These are phyloP conservation scores for Ustilago shanxiensis DNA, from an alignment of 1,284 basidiomycete species.

Conservation along the genomic window DNA sequence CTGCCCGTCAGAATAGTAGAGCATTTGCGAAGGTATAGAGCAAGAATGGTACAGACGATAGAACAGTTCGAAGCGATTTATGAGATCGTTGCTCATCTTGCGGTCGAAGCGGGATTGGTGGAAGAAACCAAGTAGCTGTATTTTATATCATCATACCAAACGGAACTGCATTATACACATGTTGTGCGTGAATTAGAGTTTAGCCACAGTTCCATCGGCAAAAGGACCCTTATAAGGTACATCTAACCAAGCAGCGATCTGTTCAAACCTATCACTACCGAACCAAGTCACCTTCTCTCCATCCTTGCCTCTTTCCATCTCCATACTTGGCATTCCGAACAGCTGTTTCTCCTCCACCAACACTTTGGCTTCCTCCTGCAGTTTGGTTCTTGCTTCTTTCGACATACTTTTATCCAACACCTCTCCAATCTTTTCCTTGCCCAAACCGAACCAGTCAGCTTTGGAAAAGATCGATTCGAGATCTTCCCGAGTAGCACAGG, in stretches of 20 bases:
- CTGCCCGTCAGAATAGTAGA: slow-evolving; percentile 48
- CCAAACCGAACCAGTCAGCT: slow-evolving; percentile 17
- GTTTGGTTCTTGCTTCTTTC: slow-evolving; percentile 19
- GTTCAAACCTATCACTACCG: slow-evolving; percentile 59
- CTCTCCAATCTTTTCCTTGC: slow-evolving; percentile 16
- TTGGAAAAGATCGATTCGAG: slow-evolving; percentile 35
- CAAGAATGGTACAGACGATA: slow-evolving; percentile 61
- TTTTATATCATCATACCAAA: neutral
- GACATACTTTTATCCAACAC: slow-evolving; percentile 28
- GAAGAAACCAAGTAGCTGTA: neutral
- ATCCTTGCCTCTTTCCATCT: slow-evolving; percentile 30
- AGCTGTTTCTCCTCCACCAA: slow-evolving; percentile 43
- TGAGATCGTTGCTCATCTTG: slow-evolving; percentile 23
- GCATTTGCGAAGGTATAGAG: slow-evolving; percentile 53
- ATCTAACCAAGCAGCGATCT: slow-evolving; percentile 53
- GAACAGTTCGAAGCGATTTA: slow-evolving; percentile 54
- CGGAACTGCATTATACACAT: neutral
- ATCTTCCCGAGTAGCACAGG: slow-evolving; percentile 40
- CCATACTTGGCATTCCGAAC: slow-evolving; percentile 61
- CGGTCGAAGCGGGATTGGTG: neutral
- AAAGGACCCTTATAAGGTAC: slow-evolving; percentile 56
- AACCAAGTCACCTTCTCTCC: slow-evolving; percentile 44
- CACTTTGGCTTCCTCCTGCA: slow-evolving; percentile 37
- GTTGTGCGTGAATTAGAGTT: slow-evolving; percentile 42
- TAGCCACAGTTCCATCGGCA: slow-evolving; percentile 43